Base-by-base conservation (phyloP, 768 basidiomycete genomes). In the Peribolospora kevripleyi region DNA sequence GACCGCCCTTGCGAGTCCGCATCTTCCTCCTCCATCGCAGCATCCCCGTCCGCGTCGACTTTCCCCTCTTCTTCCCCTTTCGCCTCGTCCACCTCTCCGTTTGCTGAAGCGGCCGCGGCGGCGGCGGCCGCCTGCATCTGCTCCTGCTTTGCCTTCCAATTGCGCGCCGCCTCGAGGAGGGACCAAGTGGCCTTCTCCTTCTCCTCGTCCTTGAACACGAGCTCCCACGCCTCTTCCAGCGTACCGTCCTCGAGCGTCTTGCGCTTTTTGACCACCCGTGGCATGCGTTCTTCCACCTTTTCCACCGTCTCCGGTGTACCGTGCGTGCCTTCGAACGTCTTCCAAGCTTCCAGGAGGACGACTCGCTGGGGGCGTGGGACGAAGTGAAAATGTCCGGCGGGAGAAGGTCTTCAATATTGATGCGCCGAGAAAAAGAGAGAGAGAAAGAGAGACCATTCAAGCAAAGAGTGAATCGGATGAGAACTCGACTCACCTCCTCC, bases 271-370 rank as follows among this genome's bases (percentile, higher is more conserved):
- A 58, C 55, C 10, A 58, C 57, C 38, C 57, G 79, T 2, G 93
- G 93, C 80, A 90, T 83, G 85, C 88, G 84, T 51, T 72, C 77
- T 63, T 90, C 75, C 14, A 97, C 88, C 71, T 82, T 84, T 48
- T 76, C 73, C 39, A 83, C 79, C 38, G 53, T 37, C 6, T 77
- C 77, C 7, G 74, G 67, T 1, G 78, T 73, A 13, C 93, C 91
- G 57, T 84, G 71, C 46, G 74, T 73, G 64, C 83, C 74, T 68
- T 98, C 93, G 65, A 90, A 93, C 1, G 78, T 73, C 71, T 91
- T 93, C 93, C 93, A 98, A 1, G 84, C 82, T 64, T 91, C 82
- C 37, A 98, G 75, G 13, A 98, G 70, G 3, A 84, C 81, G 55
- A 88, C 85, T 55, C 90, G 87, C 85, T 90, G 48, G 25, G 5